Evolutionary conservation across 495 filamentous ascomycete species (phyloP), one percentile per base, ranked within the genome.

Genomic region (Xylaria longipes): DNA sequence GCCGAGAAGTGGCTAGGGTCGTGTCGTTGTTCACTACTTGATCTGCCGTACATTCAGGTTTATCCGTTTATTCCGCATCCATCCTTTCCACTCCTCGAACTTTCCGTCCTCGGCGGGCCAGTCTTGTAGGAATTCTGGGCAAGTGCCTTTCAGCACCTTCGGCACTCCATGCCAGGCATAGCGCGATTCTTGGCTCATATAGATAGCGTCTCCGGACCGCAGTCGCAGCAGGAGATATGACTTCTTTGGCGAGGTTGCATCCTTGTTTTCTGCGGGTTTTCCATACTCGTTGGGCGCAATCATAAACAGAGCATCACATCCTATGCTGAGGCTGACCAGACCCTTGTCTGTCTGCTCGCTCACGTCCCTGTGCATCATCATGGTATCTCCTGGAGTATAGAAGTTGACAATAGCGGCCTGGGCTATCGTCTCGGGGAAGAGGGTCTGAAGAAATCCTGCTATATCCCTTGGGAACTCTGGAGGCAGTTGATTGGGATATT

Each of bases 121-220:
- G 57, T 91, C 82, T 69, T 85, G 83, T 65, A 98, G 78, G 82
- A 88, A 92, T 2, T 79, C 81, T 0, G 95, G 95, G 82, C 94
- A 97, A 1, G 91, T 97, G 22, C 83, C 87, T 31, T 88, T 86
- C 29, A 97, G 60, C 33, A 97, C 89, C 75, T 92, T 93, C 5
- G 95, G 94, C 15, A 98, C 95, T 5, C 92, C 94, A 83, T 98
- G 95, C 96, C 95, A 98, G 15, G 95, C 96, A 80, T 92, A 95
- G 61, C 95, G 82, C 11, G 92, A 89, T 65, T 88, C 85, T 45
- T 92, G 88, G 61, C 88, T 89, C 92, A 97, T 96, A 65, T 94
- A 92, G 1, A 97, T 87, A 1, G 88, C 91, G 81, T 95, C 94
- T 0, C 94, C 94, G 5, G 93, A 95, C 11, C 87, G 86, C 46